Evolutionary conservation across 495 filamentous ascomycete species (phyloP).

Genomic region (Penicillium lividum): DNA sequence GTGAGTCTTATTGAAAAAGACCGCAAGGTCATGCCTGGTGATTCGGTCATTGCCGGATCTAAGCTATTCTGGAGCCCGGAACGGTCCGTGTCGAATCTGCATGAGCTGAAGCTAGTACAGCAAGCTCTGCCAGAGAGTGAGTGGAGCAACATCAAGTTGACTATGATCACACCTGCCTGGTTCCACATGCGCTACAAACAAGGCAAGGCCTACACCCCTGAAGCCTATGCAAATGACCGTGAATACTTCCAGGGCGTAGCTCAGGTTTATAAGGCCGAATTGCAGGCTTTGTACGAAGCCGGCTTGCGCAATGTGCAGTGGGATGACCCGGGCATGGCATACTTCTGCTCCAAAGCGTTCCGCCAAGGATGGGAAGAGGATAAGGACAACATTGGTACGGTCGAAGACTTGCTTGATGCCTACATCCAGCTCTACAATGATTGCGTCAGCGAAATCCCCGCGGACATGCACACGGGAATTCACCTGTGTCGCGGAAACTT

Average conservation of each 20-base stretch:
- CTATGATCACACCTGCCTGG: slow-evolving; percentile 66
- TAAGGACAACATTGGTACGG: slow-evolving; percentile 51
- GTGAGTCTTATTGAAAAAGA: slow-evolving; percentile 63
- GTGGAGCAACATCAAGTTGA: slow-evolving; percentile 58
- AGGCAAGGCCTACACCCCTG: slow-evolving; percentile 54
- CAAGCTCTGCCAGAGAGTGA: slow-evolving; percentile 44
- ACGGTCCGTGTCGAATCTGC: slow-evolving; percentile 53
- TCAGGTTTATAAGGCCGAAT: slow-evolving; percentile 59
- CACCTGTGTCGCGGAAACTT: slow-evolving; percentile 63
- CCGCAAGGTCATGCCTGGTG: slow-evolving; percentile 59
- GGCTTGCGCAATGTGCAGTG: slow-evolving; percentile 66
- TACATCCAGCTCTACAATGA: slow-evolving; percentile 66
- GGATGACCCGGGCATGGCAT: slow-evolving; percentile 64
- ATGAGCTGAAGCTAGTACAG: slow-evolving; percentile 60
- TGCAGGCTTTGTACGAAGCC: slow-evolving; percentile 60
- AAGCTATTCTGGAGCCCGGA: slow-evolving; percentile 59
- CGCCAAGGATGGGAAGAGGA: slow-evolving; percentile 60
- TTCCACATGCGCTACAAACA: slow-evolving; percentile 65
- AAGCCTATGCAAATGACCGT: slow-evolving; percentile 58
- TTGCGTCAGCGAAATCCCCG: slow-evolving; percentile 54
- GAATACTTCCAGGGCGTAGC: slow-evolving; percentile 64
- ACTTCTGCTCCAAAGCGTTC: slow-evolving; percentile 67
- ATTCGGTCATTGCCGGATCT: slow-evolving; percentile 63
- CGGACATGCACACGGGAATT: slow-evolving; percentile 65
- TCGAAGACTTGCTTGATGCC: slow-evolving; percentile 56